Evolutionary conservation across 2,329 filamentous ascomycete genomes (phyloP).

Genomic region (Coniochaeta sp.): DNA sequence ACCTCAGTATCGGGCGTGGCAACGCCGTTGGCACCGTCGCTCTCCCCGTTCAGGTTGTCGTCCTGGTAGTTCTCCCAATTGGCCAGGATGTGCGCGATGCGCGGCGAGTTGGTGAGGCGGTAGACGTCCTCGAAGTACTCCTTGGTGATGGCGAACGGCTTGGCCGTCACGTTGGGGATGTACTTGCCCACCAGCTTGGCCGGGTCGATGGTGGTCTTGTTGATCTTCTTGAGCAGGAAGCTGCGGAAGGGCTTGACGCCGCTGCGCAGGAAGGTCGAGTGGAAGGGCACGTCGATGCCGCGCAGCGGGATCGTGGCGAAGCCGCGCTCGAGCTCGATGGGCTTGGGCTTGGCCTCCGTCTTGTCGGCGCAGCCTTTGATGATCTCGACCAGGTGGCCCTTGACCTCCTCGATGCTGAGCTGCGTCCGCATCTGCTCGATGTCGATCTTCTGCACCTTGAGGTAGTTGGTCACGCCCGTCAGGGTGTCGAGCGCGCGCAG

Average conservation of each 20-base stretch:
- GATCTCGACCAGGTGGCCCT: slow-evolving; percentile 82
- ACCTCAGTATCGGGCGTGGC: slow-evolving; percentile 18
- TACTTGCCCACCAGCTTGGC: slow-evolving; percentile 97
- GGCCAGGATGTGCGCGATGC: slow-evolving; percentile 72
- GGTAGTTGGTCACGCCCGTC: slow-evolving; percentile 81
- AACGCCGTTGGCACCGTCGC: slow-evolving; percentile 24
- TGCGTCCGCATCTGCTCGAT: slow-evolving; percentile 88
- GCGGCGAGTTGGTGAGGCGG: slow-evolving; percentile 75
- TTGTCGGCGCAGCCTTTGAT: slow-evolving; percentile 82
- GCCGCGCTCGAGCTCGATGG: slow-evolving; percentile 84
- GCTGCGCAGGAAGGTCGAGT: slow-evolving; percentile 94
- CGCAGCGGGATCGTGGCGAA: slow-evolving; percentile 95
- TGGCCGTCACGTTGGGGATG: slow-evolving; percentile 96
- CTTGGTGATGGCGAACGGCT: slow-evolving; percentile 90
- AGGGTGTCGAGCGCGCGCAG: slow-evolving; percentile 64
- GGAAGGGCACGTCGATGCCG: slow-evolving; percentile 98
- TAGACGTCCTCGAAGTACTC: slow-evolving; percentile 99
- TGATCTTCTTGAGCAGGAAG: slow-evolving; percentile 99
- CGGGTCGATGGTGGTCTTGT: slow-evolving; percentile 97
- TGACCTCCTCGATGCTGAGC: slow-evolving; percentile 82
- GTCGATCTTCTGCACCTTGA: slow-evolving; percentile 96
- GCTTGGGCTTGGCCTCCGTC: slow-evolving; percentile 81
- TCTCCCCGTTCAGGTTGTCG: slow-evolving; percentile 32
- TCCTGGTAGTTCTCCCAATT: slow-evolving; percentile 76
- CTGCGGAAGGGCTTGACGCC: slow-evolving; percentile 98